Percentiles rank a stretch among this genome's conserved stretches.
These are phyloP conservation scores for Fistulifera pelliculosa DNA, from an alignment of 108 stramenopile species.

Conservation along the genomic window DNA sequence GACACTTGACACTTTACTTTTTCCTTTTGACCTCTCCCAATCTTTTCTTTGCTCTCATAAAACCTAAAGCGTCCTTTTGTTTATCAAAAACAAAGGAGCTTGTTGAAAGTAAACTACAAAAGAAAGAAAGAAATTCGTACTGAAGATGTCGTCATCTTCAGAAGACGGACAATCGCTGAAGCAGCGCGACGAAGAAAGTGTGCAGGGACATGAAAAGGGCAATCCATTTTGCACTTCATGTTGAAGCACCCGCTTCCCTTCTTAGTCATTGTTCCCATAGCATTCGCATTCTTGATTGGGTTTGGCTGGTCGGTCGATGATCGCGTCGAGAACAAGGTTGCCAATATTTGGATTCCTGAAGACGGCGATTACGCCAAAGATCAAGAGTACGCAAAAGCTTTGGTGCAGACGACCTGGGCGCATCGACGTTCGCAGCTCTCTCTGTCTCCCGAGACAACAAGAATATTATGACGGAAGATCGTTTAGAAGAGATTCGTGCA, in stretches of 20 bases:
- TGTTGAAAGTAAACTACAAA: no score
- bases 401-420: conserved; percentile 4
- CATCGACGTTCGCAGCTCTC: conserved; percentile 19
- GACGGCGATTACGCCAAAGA: conserved; percentile 16
- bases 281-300: conserved; percentile 16
- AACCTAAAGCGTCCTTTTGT: no score
- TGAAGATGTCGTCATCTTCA: no score
- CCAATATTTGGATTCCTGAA: conserved; percentile 26
- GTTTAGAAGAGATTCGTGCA: conserved; percentile 21
- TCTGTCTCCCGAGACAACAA: conserved; percentile 22
- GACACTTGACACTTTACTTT: no score
- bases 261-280: conserved; percentile 19
- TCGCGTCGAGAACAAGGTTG: conserved; percentile 24
- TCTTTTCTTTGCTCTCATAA: no score
- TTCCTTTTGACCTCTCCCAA: no score
- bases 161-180: no score
- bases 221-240: conserved; percentile 17
- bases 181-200: neutral
- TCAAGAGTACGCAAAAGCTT: conserved; percentile 17
- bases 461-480: conserved; percentile 19
- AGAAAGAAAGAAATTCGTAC: no score
- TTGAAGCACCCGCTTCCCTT: conserved; percentile 7
- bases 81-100: no score
- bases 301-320: conserved; percentile 20
- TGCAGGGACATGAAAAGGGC: neutral